Conservation (phyloP, 2,329 filamentous ascomycete species). For the Raffaelea deltoideospora region DNA sequence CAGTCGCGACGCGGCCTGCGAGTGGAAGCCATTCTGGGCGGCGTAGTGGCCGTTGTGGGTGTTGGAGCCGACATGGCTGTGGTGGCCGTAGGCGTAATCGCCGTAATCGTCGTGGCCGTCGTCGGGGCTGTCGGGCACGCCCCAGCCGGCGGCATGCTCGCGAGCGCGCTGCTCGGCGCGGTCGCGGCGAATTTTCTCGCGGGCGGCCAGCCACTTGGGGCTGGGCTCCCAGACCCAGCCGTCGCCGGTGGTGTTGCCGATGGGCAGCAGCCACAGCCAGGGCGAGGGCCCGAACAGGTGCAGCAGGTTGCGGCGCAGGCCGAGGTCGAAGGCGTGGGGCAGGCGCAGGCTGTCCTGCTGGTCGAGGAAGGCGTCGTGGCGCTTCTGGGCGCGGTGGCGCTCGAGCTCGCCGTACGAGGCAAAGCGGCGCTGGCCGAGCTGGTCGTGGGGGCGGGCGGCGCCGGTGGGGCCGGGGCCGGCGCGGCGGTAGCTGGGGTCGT, state of each 20-base stretch:
- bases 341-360: constrained; percentile 78
- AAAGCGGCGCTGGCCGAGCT: constrained; percentile 27
- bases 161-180: constrained; percentile 44
- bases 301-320: constrained; percentile 60
- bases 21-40: no score
- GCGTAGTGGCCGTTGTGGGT: constrained; percentile 12
- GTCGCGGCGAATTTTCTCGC: constrained; percentile 44
- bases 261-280: constrained; percentile 62
- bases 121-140: constrained; percentile 20
- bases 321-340: constrained; percentile 87
- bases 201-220: constrained; percentile 58
- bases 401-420: constrained; percentile 42
- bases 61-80: constrained; percentile 4
- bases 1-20: no score
- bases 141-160: constrained; percentile 56
- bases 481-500: background rate
- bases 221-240: constrained; percentile 92
- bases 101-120: constrained; percentile 7
- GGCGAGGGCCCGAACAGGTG: constrained; percentile 69
- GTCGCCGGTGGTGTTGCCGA: constrained; percentile 77
- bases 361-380: constrained; percentile 64
- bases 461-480: background rate
- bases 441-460: constrained; percentile 9
- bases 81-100: constrained; percentile 5
- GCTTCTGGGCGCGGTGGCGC: constrained; percentile 35